A percentile compares a stretch with the other conserved stretches of the same genome.
Evolutionary conservation across 2,329 filamentous ascomycete species (phyloP).

Genomic region (Botrytis paeoniae): DNA sequence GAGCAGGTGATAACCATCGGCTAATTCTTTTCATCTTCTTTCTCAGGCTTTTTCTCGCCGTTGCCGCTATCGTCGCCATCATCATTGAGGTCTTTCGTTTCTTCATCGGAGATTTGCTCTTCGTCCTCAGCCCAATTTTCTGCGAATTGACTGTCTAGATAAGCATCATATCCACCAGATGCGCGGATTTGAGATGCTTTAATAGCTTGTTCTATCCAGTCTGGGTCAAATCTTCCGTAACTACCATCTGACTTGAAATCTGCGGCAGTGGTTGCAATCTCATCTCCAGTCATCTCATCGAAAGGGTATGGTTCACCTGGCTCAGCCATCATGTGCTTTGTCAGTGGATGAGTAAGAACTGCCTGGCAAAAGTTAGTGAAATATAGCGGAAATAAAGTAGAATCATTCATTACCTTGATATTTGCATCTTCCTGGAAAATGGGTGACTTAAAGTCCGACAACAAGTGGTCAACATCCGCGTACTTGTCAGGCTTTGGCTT

Average conservation of each 20-base stretch:
- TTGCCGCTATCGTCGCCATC: neutral
- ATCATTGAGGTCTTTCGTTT: neutral
- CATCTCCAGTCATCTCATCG: conserved; percentile 12
- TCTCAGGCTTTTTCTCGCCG: neutral
- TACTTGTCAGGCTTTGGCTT: conserved; percentile 15
- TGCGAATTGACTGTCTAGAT: conserved; percentile 51
- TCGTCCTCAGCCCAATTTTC: conserved; percentile 26
- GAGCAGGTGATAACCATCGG: neutral
- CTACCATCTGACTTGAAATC: conserved; percentile 55
- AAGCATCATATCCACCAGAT: conserved; percentile 54
- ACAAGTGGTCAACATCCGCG: conserved; percentile 11
- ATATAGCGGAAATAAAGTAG: neutral
- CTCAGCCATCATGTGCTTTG: neutral
- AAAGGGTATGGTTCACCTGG: conserved; percentile 11
- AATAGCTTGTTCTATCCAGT: conserved; percentile 54
- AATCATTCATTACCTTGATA: conserved; percentile 11
- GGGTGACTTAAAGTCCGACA: conserved; percentile 18
- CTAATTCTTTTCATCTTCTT: neutral
- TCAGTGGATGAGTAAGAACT: neutral
- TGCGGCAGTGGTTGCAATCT: conserved; percentile 51
- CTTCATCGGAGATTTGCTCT: conserved; percentile 14
- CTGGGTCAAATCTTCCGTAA: conserved; percentile 53
- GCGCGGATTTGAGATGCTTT: conserved; percentile 51
- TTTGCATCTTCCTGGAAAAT: conserved; percentile 20
- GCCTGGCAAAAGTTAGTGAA: neutral